Conservation (phyloP, 139 green algal species). For the Chlorokybus atmophyticus region DNA sequence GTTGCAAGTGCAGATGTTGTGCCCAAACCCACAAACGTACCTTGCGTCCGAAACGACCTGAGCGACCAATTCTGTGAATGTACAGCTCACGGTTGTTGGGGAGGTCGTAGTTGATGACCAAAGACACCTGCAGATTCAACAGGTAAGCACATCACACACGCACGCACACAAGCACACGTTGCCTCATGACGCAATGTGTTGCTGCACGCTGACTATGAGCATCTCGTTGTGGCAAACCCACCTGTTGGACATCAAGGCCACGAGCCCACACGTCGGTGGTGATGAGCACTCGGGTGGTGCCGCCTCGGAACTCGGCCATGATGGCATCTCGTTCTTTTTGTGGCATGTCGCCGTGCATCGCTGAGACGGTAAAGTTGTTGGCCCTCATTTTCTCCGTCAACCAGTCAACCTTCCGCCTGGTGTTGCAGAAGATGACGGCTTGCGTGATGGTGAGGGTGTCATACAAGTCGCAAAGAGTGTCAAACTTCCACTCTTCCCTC, state of each 20-base stretch:
- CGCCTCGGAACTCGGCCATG: slow-evolving; percentile 89
- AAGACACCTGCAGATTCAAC: slow-evolving; percentile 90
- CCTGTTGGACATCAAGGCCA: slow-evolving; percentile 94
- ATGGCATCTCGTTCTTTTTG: slow-evolving; percentile 97
- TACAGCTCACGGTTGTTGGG: slow-evolving; percentile 96
- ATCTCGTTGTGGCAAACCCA: no score
- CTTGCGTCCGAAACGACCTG: slow-evolving; percentile 73
- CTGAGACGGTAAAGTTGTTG: slow-evolving; percentile 95
- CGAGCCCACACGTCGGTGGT: slow-evolving; percentile 97
- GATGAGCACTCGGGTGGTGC: slow-evolving; percentile 84
- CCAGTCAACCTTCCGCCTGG: slow-evolving; percentile 96
- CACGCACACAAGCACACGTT: no score
- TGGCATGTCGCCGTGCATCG: slow-evolving; percentile 98
- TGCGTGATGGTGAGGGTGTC: slow-evolving; percentile 98
- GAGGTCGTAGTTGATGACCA: slow-evolving; percentile 99
- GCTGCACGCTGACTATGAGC: no score
- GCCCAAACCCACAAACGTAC: no score
- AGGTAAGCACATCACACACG: no score
- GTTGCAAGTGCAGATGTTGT: no score
- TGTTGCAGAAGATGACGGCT: slow-evolving; percentile 99
- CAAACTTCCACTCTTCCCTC: slow-evolving; percentile 97
- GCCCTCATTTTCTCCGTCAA: slow-evolving; percentile 89
- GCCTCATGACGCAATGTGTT: no score
- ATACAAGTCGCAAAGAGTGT: slow-evolving; percentile 98
- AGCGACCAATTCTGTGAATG: slow-evolving; percentile 96